Evolutionary conservation across 805 yeast genomes (phyloP).

Genomic region (Nakazawaea pomicola): DNA sequence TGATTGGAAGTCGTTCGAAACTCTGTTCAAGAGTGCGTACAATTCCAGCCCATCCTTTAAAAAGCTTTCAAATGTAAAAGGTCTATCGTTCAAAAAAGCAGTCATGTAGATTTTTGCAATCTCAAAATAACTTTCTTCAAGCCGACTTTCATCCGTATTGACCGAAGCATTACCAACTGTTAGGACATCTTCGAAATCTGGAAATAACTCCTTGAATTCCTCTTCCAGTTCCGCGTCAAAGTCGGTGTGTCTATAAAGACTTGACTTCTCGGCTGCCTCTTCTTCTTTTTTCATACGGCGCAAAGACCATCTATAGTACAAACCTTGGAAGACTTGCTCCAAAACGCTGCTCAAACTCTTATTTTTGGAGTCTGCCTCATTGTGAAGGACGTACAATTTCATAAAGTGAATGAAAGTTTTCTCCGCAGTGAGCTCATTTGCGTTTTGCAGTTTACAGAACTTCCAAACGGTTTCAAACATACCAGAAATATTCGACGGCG

Average conservation of each 20-base stretch:
- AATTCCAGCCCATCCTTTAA: constrained; percentile 37
- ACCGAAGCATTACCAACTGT: constrained; percentile 27
- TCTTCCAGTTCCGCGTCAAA: constrained; percentile 64
- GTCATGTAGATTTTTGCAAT: constrained; percentile 47
- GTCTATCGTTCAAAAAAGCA: no score
- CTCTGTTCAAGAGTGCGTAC: constrained; percentile 22
- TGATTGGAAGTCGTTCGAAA: constrained; percentile 19
- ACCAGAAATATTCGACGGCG: constrained; percentile 20
- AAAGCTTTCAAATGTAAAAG: no score
- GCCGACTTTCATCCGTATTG: constrained; percentile 16
- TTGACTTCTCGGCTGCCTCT: constrained; percentile 51
- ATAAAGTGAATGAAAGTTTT: constrained; percentile 44
- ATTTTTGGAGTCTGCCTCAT: background rate
- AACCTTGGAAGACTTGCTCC: constrained; percentile 46
- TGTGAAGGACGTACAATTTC: constrained; percentile 34
- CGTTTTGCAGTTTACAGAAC: constrained; percentile 34
- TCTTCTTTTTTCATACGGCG: constrained; percentile 65
- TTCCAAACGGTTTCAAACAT: constrained; percentile 32
- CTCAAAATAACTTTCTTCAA: constrained; percentile 41
- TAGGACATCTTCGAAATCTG: constrained; percentile 73
- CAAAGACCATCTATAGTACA: constrained; percentile 80
- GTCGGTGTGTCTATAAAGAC: constrained; percentile 62
- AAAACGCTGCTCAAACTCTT: constrained; percentile 24
- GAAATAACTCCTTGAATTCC: constrained; percentile 80
- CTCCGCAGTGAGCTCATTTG: constrained; percentile 46